Percentiles rank a stretch among this genome's conserved stretches.
Evolutionary conservation across 805 yeast species (phyloP).

Genomic region (Candida andamanensis): DNA sequence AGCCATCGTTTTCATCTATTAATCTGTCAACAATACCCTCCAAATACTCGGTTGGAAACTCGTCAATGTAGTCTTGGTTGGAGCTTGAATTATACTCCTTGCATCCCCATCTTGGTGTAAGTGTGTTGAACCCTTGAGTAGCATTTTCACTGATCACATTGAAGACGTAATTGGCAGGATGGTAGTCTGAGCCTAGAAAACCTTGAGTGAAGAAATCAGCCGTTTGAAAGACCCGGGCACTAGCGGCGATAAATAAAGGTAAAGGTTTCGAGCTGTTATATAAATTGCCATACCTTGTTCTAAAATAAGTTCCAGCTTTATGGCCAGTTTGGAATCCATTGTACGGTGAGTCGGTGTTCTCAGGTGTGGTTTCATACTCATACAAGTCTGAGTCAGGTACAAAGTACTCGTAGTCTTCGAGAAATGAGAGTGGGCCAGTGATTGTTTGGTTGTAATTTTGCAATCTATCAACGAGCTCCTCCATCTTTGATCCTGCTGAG

Average conservation of each 20-base stretch:
- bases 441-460: conserved; percentile 18
- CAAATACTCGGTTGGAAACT: conserved; percentile 42
- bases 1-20: conserved; percentile 49
- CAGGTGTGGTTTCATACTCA: conserved; percentile 49
- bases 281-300: conserved; percentile 46
- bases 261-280: conserved; percentile 30
- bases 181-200: conserved; percentile 45
- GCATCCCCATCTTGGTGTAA: conserved; percentile 51
- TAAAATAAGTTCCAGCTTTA: conserved; percentile 45
- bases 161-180: conserved; percentile 22
- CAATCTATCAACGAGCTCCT: conserved; percentile 23
- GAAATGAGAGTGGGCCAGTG: conserved; percentile 49
- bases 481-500: conserved; percentile 22
- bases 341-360: conserved; percentile 40
- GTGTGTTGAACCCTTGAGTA: conserved; percentile 51
- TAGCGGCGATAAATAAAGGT: conserved; percentile 52
- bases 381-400: conserved; percentile 29
- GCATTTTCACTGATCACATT: conserved; percentile 44
- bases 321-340: conserved; percentile 49
- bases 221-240: conserved; percentile 51
- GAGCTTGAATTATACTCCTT: conserved; percentile 26
- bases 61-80: conserved; percentile 17
- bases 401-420: conserved; percentile 51
- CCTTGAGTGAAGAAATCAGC: conserved; percentile 56
- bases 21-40: conserved; percentile 53